Conservation (phyloP, 2,329 filamentous ascomycete species). For the Xylaria hypoxylon region DNA sequence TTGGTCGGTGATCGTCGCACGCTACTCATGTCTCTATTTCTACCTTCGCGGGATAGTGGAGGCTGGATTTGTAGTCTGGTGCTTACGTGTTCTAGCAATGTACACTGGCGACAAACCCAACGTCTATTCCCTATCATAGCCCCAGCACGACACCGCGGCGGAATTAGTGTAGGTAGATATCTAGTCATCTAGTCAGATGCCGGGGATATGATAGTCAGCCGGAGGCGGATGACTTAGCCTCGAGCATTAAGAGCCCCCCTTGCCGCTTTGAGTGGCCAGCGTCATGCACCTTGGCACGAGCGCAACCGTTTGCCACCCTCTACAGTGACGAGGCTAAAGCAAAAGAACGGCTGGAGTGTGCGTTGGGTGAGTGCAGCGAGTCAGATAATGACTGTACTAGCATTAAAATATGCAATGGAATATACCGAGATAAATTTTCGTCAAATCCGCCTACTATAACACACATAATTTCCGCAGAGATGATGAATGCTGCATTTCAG, state of each 20-base stretch:
- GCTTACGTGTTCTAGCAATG: background rate
- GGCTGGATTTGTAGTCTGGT: background rate
- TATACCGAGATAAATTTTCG: background rate
- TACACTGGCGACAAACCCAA: background rate
- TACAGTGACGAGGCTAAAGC: conserved; percentile 25
- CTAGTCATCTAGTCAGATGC: conserved; percentile 18
- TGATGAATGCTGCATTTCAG: background rate
- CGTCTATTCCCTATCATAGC: background rate
- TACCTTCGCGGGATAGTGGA: background rate
- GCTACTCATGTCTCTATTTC: conserved; percentile 16
- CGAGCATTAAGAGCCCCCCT: conserved; percentile 1
- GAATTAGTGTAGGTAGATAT: background rate
- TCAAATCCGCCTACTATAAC: background rate
- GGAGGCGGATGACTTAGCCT: conserved; percentile 4
- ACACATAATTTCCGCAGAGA: background rate
- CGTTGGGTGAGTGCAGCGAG: background rate
- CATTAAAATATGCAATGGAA: conserved; percentile 17
- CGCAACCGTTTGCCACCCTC: conserved; percentile 10
- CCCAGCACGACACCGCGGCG: background rate
- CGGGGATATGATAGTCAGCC: conserved; percentile 6
- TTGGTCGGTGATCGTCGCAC: conserved; percentile 20
- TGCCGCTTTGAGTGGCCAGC: background rate
- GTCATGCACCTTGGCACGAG: conserved; percentile 12
- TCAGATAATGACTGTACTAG: background rate
- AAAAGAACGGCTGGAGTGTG: background rate